These are phyloP conservation scores for Geotrichum macrosporum DNA, from an alignment of 1,139 yeast genomes.

Conservation along the genomic window DNA sequence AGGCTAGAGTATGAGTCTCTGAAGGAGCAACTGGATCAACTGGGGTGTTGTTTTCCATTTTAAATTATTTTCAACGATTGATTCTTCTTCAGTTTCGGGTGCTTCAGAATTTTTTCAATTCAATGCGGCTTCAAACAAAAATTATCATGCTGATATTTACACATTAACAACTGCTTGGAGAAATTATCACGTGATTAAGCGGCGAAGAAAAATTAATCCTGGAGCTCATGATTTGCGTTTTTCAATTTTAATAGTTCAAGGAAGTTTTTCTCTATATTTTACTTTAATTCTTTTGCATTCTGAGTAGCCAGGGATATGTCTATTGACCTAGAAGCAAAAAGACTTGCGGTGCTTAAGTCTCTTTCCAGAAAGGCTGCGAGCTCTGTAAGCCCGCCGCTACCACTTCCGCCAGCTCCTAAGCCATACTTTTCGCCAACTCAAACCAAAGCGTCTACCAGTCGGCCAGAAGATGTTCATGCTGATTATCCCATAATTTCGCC, in stretches of 20 bases:
- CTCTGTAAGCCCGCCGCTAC: not conserved
- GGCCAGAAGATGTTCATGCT: not conserved
- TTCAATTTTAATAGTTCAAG: not conserved
- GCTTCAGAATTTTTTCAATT: constrained; percentile 1
- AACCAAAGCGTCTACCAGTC: not conserved
- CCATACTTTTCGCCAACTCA: not conserved
- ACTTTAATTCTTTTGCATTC: not conserved
- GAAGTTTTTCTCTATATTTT: not conserved
- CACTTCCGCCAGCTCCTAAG: not conserved
- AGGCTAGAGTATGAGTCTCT: not conserved
- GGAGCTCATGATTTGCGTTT: too few species aligned
- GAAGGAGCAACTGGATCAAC: not conserved
- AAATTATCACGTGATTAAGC: too few species aligned
- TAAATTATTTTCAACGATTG: not conserved
- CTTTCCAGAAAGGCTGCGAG: constrained; percentile 5
- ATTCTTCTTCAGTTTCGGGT: not conserved
- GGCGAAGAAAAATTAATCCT: too few species aligned
- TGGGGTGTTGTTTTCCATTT: not conserved
- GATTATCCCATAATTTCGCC: too few species aligned
- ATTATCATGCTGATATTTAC: constrained; percentile 2
- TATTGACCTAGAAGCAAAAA: constrained; percentile 17
- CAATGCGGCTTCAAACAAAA: constrained; percentile 5
- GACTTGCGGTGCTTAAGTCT: constrained; percentile 17
- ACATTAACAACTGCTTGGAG: too few species aligned
- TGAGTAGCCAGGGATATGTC: constrained; percentile 1